phyloP scores from a whole-genome alignment of 805 yeast genomes.

The Lipomyces yamadae region DNA sequence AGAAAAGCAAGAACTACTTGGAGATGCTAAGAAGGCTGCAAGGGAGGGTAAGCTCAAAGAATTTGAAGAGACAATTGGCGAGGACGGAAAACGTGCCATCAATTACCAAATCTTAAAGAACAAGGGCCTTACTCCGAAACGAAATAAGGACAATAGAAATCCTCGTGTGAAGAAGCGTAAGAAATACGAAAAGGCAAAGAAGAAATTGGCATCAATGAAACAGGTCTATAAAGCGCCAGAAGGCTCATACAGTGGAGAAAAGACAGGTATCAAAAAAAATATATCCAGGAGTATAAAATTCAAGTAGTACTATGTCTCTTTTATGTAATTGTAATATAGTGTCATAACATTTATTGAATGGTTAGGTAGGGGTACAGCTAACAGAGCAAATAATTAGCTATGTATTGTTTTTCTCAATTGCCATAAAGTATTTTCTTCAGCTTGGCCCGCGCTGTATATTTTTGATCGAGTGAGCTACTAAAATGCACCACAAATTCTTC shows the following conservation, averaged over 20 bases:
- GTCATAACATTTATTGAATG: neutral
- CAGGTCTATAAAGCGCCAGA: slow-evolving; percentile 75
- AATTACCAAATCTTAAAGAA: slow-evolving; percentile 94
- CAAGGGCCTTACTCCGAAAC: slow-evolving; percentile 91
- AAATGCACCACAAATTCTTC: slow-evolving; percentile 33
- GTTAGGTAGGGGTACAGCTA: neutral
- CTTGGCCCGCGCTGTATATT: slow-evolving; percentile 11
- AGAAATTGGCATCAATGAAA: slow-evolving; percentile 88
- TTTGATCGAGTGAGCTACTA: neutral
- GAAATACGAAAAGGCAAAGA: slow-evolving; percentile 92
- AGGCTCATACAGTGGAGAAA: slow-evolving; percentile 89
- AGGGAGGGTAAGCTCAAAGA: slow-evolving; percentile 83
- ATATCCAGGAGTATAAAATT: slow-evolving; percentile 85
- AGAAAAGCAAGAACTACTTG: slow-evolving; percentile 42
- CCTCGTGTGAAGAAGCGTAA: slow-evolving; percentile 98
- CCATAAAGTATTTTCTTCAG: slow-evolving; percentile 6
- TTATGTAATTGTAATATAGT: neutral
- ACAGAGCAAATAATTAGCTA: slow-evolving; percentile 2
- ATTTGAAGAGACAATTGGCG: slow-evolving; percentile 66
- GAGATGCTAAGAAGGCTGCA: slow-evolving; percentile 57
- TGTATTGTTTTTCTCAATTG: neutral
- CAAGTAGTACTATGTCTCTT: slow-evolving; percentile 25
- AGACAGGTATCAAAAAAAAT: slow-evolving; percentile 96
- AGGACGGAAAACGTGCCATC: slow-evolving; percentile 90
- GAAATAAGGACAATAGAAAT: slow-evolving; percentile 92